Conservation (phyloP, 768 basidiomycete species). For the Tephrocybe sp. region DNA sequence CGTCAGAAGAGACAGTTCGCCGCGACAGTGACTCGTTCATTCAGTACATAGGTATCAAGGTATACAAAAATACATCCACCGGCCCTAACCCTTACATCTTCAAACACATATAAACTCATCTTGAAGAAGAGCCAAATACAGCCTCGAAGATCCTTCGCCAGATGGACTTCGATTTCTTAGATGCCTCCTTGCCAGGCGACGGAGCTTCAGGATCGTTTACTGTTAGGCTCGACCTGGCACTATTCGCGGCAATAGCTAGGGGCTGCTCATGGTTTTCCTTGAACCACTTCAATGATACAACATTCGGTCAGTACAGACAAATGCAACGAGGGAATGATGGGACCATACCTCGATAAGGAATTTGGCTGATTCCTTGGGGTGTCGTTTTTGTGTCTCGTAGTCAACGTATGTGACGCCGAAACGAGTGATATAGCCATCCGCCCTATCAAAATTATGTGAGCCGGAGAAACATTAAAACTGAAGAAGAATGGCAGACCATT, state of each 20-base stretch:
- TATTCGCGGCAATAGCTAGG: neutral
- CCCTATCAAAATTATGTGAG: constrained; percentile 26
- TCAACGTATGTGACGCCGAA: constrained; percentile 60
- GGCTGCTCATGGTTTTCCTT: constrained; percentile 20
- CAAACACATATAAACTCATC: too few relatives aligned
- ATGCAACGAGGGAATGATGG: neutral
- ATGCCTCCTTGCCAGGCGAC: neutral
- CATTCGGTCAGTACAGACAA: neutral
- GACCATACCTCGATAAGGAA: constrained; percentile 50
- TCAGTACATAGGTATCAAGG: too few relatives aligned
- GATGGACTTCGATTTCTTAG: neutral
- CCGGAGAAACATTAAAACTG: neutral
- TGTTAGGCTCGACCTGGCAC: neutral
- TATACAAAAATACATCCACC: too few relatives aligned
- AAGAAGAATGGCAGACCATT: constrained; percentile 40
- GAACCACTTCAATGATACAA: constrained; percentile 32
- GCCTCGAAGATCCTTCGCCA: neutral
- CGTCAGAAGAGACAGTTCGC: too few relatives aligned
- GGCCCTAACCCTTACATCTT: too few relatives aligned
- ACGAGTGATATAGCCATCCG: constrained; percentile 52
- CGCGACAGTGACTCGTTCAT: too few relatives aligned
- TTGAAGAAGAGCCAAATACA: too few relatives aligned
- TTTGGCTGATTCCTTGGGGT: constrained; percentile 53
- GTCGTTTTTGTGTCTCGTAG: constrained; percentile 51
- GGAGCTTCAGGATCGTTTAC: neutral